Evolutionary conservation across 352 stramenopile genomes (phyloP).

Genomic region (Peronosclerospora sorghi): DNA sequence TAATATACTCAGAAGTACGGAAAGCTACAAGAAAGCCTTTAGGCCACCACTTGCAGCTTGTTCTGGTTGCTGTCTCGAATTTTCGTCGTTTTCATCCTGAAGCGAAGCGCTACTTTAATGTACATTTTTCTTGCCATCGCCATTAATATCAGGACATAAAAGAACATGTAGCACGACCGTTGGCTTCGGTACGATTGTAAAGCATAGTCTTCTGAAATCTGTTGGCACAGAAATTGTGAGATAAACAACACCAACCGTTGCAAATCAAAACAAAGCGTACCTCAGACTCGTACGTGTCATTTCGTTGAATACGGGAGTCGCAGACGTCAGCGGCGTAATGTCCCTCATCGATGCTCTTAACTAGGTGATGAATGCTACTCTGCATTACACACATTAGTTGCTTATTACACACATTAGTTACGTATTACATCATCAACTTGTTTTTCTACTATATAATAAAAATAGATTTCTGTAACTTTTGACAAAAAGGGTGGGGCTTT

Average conservation of each 20-base stretch:
- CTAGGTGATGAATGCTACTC: constrained; percentile 78
- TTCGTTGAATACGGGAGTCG: no score
- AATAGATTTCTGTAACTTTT: no score
- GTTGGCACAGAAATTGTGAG: not conserved
- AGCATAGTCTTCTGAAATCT: constrained; percentile 75
- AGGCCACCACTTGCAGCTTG: constrained; percentile 5
- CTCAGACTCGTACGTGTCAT: constrained; percentile 42
- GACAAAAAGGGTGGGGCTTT: no score
- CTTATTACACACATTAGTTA: no score
- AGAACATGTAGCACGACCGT: constrained; percentile 83
- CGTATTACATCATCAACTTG: no score
- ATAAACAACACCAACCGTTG: not conserved
- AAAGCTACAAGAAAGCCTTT: constrained; percentile 38
- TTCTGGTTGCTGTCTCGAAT: constrained; percentile 11
- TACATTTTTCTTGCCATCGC: constrained; percentile 61
- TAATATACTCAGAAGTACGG: no score
- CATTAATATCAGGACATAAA: constrained; percentile 47
- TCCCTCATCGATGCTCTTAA: constrained; percentile 64
- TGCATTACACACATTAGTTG: constrained; percentile 20
- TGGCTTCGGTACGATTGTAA: constrained; percentile 61
- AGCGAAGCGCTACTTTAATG: constrained; percentile 12
- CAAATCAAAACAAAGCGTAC: constrained; percentile 26
- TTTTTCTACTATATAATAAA: no score
- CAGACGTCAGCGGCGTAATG: constrained; percentile 80
- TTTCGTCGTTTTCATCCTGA: no score